Base-by-base conservation (phyloP, 495 filamentous ascomycete genomes). In the Physcia stellaris region DNA sequence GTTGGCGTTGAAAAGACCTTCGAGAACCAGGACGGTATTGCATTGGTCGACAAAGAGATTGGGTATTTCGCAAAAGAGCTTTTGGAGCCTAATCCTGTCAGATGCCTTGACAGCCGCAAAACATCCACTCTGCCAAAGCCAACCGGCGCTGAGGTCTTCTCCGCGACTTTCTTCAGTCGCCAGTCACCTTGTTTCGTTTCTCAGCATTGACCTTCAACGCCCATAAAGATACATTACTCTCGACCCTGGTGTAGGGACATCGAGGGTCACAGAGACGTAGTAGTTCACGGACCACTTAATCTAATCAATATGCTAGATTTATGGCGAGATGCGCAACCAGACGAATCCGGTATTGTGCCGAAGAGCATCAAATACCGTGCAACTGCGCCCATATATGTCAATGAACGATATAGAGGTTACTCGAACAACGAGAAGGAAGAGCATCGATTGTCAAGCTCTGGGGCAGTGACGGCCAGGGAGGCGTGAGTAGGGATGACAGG, bases 161-260 rank as follows among this genome's bases (percentile, higher is more conserved):
- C n/a, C n/a, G 63, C n/a, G 63, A 67, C 9, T 57, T 74, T 31
- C 43, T 50, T 11, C 73, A 71, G 52, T 73, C 74, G 0, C 59
- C 67, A 2, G 64, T 69, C 4, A 67, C 68, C 0, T 64, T 83
- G 6, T 82, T 83, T 52, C 68, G 78, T 3, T 84, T 83, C 60
- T 79, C 74, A 0, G 79, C 79, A 0, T 54, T 85, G 17, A 83
- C 78, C 2, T 82, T 79, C 53, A 83, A 83, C 42, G 71, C 65
- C 0, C 80, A 83, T 47, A n/a, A 80, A 73, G 53, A 83, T 83
- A 29, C 79, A 83, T 49, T 82, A 79, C 50, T 75, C 74, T 24
- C 52, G 59, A 2, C 57, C 63, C 3, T 80, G 74, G 74, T 68
- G 67, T 11, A 56, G 61, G 3, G 57, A 68, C 11, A 62, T 77